Base-by-base conservation (phyloP, 495 filamentous ascomycete genomes). In the Neurospora sublineolata region DNA sequence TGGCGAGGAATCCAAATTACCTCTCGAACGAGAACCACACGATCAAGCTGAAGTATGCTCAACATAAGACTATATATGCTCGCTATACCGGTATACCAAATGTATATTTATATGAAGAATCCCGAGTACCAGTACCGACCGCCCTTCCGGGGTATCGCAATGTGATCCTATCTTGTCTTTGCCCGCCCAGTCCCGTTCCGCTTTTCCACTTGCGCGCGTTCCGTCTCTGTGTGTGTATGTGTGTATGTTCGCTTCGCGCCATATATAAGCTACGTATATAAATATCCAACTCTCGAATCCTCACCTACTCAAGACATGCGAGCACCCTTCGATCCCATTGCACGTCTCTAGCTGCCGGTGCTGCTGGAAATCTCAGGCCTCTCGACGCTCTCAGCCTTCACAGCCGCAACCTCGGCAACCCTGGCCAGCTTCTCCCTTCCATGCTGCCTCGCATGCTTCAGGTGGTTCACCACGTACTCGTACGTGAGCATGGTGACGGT, bases 401-500 rank as follows among this genome's bases (percentile, higher is more conserved):
- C 16, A 23, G 41, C 71, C 33, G 68, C 11, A 8, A 70, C 42
- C 69, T 70, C 73, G 0, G 41, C 68, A 36, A 27, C 20, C 11
- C 12, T 72, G 40, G 71, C 71, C 71, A 79, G 68, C 70, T 80
- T 81, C 73, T 73, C 72, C 69, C 74, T 76, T 37, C 82, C 83
- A 12, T 76, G 73, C 2, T 73, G 70, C 69, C 80, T 77, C 36
- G 73, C 74, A 44, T 77, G 73, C 71, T 83, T 83, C 30, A 87
- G 75, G 37, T 79, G 72, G 73, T 88, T 88, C 83, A 93, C 92
- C 67, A 92, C 82, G 77, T 90, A 93, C 82, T 99, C 95, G 79
- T 97, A 99, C 23, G 95, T 98, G 76, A 99, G 86, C 88, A 99
- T 93, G 8, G 95, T 98, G 41, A 97, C 97, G 78, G 96, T 96